phyloP scores from a whole-genome alignment of 805 yeast genomes.

The Sugiyamaella valdiviana region DNA sequence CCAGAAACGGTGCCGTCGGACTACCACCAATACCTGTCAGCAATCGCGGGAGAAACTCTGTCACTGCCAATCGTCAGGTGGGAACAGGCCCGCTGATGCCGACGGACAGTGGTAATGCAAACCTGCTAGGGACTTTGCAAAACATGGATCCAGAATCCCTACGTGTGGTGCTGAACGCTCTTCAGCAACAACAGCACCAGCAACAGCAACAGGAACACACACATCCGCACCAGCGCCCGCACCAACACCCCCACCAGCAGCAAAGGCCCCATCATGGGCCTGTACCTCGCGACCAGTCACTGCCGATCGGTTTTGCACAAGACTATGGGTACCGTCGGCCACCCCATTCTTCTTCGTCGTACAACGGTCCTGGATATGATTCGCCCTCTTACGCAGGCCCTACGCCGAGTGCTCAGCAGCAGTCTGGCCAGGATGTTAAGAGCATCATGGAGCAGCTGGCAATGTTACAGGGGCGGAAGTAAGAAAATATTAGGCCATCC shows the following conservation, averaged over 20 bases:
- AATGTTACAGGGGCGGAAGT: conserved; percentile 16
- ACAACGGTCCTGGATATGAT: neutral
- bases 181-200: conserved; percentile 23
- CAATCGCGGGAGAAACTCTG: conserved; percentile 2
- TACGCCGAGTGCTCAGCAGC: no score
- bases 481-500: neutral
- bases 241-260: conserved; percentile 1
- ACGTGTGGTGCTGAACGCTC: conserved; percentile 50
- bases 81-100: neutral
- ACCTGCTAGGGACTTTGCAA: conserved; percentile 44
- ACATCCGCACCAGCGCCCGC: conserved; percentile 7
- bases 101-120: conserved; percentile 6
- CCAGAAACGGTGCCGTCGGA: conserved; percentile 15
- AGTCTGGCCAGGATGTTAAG: conserved; percentile 22
- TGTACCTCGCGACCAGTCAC: no score
- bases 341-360: neutral
- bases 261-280: conserved; percentile 3
- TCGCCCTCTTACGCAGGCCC: conserved; percentile 1
- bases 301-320: no score
- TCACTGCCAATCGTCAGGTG: neutral
- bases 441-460: conserved; percentile 25
- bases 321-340: neutral
- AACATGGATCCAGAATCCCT: conserved; percentile 71
- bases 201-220: conserved; percentile 9
- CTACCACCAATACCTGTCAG: neutral